Evolutionary conservation across 345 rosid species (phyloP).

Genomic region (Populus pruinosa): DNA sequence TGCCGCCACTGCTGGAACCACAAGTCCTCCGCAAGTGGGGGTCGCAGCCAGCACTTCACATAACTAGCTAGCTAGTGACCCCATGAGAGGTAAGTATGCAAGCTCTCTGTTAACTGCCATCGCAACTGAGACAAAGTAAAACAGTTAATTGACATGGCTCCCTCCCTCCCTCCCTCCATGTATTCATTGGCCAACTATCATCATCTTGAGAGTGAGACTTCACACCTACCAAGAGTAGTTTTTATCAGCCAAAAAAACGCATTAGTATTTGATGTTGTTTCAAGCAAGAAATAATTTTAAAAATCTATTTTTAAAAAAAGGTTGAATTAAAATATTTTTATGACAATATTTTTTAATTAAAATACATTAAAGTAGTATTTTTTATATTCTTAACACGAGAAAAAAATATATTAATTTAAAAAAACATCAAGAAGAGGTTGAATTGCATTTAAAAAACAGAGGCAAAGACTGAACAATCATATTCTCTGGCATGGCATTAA

Average conservation of each 20-base stretch:
- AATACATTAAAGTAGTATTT: no score
- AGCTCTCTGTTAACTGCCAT: constrained; percentile 14
- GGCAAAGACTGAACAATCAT: no score
- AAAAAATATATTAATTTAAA: no score
- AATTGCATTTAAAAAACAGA: no score
- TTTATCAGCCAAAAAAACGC: no score
- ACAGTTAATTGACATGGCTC: neutral
- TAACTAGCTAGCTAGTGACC: neutral
- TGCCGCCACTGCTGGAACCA: constrained; percentile 1
- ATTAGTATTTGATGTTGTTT: no score
- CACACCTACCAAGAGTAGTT: neutral
- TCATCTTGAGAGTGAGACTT: constrained; percentile 8
- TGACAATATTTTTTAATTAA: no score
- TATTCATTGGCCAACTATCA: neutral
- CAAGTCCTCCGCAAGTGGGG: constrained; percentile 12
- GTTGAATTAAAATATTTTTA: no score
- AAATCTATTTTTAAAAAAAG: no score
- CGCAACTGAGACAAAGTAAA: constrained; percentile 4
- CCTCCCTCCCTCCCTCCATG: neutral
- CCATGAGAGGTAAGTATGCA: neutral
- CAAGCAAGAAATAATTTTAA: no score
- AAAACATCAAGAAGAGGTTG: no score
- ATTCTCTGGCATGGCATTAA: neutral
- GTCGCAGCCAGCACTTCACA: neutral
- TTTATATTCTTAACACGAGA: no score